Evolutionary conservation across 495 filamentous ascomycete genomes (phyloP).

Genomic region (Chaetomium tenue): DNA sequence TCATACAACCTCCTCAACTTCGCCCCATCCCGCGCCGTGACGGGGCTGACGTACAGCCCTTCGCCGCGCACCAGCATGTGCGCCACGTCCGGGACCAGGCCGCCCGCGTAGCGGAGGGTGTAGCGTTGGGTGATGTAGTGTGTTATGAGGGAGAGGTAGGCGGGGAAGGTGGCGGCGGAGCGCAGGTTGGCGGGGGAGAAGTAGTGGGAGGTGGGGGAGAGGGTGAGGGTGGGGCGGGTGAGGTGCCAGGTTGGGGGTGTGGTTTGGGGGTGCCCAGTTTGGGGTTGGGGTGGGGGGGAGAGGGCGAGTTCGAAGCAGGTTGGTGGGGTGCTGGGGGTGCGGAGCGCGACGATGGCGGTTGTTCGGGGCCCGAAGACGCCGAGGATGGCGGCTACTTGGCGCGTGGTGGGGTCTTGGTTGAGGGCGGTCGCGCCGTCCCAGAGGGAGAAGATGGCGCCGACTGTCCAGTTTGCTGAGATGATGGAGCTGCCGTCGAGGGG

Average conservation of each 20-base stretch:
- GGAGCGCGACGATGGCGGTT: slow-evolving; percentile 48
- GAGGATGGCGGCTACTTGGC: slow-evolving; percentile 48
- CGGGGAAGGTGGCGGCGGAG: slow-evolving; percentile 41
- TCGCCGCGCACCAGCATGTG: slow-evolving; percentile 54
- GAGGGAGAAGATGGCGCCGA: slow-evolving; percentile 53
- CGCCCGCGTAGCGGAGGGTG: slow-evolving; percentile 53
- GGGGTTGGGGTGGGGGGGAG: neutral
- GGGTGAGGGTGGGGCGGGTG: slow-evolving; percentile 35
- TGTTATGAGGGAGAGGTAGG: slow-evolving; percentile 45
- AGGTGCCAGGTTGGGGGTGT: slow-evolving; percentile 30
- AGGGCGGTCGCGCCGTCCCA: slow-evolving; percentile 50
- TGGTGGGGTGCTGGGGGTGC: slow-evolving; percentile 31
- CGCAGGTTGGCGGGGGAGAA: slow-evolving; percentile 57
- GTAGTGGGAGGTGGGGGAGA: slow-evolving; percentile 43
- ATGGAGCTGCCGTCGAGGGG: slow-evolving; percentile 56
- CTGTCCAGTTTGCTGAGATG: slow-evolving; percentile 54
- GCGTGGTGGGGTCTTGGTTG: slow-evolving; percentile 32
- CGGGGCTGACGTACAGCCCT: slow-evolving; percentile 52
- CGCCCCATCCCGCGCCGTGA: slow-evolving; percentile 44
- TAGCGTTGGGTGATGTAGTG: slow-evolving; percentile 45
- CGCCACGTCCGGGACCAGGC: slow-evolving; percentile 54
- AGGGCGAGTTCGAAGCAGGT: slow-evolving; percentile 48
- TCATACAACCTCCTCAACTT: slow-evolving; percentile 54
- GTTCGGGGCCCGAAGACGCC: slow-evolving; percentile 54
- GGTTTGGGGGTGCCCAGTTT: too few relatives aligned